Conservation (phyloP, 2,329 filamentous ascomycete species). For the Scorias spongiosa region DNA sequence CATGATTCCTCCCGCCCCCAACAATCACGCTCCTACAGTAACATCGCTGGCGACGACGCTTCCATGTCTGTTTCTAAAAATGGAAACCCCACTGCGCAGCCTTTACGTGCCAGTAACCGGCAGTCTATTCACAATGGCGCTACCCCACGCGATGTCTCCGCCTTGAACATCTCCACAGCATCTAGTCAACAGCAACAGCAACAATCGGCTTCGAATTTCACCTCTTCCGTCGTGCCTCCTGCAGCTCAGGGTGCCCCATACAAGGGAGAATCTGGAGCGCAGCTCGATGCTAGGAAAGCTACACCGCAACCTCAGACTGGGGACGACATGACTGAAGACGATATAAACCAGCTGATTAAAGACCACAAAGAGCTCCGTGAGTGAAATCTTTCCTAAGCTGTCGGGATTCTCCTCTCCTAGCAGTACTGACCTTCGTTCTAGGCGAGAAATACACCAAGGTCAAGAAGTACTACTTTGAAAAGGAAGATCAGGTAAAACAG, state of each 20-base stretch:
- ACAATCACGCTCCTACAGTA: slow-evolving; percentile 1
- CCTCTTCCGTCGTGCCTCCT: slow-evolving; percentile 29
- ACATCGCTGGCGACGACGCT: slow-evolving; percentile 6
- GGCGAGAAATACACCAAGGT: slow-evolving; percentile 96
- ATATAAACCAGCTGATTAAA: slow-evolving; percentile 31
- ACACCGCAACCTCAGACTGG: slow-evolving; percentile 28
- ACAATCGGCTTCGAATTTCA: slow-evolving; percentile 24
- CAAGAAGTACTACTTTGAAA: slow-evolving; percentile 93
- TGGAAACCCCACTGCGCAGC: slow-evolving; percentile 14
- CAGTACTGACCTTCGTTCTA: slow-evolving; percentile 24
- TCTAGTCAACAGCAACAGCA: slow-evolving; percentile 5
- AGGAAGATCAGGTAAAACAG: slow-evolving; percentile 77
- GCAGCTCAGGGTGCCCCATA: slow-evolving; percentile 30
- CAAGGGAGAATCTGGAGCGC: slow-evolving; percentile 18
- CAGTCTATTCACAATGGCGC: slow-evolving; percentile 21
- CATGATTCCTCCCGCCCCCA: slow-evolving; percentile 9
- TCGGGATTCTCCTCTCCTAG: neutral
- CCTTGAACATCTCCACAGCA: slow-evolving; percentile 2
- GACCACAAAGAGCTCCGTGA: slow-evolving; percentile 36
- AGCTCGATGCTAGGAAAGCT: slow-evolving; percentile 22
- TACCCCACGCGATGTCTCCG: slow-evolving; percentile 12
- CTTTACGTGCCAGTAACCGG: slow-evolving; percentile 10
- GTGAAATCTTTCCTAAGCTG: slow-evolving; percentile 6
- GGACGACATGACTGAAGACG: slow-evolving; percentile 33
- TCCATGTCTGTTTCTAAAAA: slow-evolving; percentile 18